Percentiles rank a stretch among this genome's conserved stretches.
Conservation (phyloP, 2,329 filamentous ascomycete genomes). For the Colletotrichum acutatum region DNA sequence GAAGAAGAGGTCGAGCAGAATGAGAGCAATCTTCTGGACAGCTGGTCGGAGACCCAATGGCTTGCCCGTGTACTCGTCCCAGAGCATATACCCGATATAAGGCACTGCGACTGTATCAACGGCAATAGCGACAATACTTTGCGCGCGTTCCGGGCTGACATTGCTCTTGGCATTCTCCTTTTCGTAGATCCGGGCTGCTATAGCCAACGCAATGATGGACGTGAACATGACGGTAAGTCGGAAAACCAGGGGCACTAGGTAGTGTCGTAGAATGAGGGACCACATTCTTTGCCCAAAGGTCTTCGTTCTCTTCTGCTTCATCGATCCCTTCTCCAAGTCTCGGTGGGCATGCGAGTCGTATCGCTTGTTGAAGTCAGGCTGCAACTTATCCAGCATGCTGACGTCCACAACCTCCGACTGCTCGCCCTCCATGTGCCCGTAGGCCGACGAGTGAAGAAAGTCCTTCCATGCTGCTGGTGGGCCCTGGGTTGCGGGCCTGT, state of each 20-base stretch:
- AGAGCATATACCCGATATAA: slow-evolving; percentile 94
- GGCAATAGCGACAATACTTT: slow-evolving; percentile 87
- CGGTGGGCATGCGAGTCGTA: slow-evolving; percentile 46
- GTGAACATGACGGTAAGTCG: slow-evolving; percentile 86
- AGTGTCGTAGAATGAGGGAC: slow-evolving; percentile 78
- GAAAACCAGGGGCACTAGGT: slow-evolving; percentile 86
- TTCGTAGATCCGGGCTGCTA: slow-evolving; percentile 80
- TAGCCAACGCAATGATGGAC: slow-evolving; percentile 81
- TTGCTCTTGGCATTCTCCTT: slow-evolving; percentile 59
- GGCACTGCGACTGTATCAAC: slow-evolving; percentile 90
- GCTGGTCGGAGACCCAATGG: slow-evolving; percentile 88
- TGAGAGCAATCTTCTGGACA: slow-evolving; percentile 86
- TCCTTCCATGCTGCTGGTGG: slow-evolving; percentile 61
- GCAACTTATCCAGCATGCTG: slow-evolving; percentile 56
- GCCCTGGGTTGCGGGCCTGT: slow-evolving; percentile 52
- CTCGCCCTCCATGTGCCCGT: slow-evolving; percentile 59
- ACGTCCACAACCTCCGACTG: slow-evolving; percentile 59
- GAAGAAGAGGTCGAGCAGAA: slow-evolving; percentile 93
- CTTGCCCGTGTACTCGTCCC: slow-evolving; percentile 95
- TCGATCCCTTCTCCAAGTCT: slow-evolving; percentile 39
- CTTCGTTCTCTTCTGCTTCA: slow-evolving; percentile 42
- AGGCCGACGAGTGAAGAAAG: slow-evolving; percentile 65
- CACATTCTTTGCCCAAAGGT: slow-evolving; percentile 68
- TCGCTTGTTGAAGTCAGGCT: slow-evolving; percentile 58
- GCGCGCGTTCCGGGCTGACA: slow-evolving; percentile 69